Evolutionary conservation across 805 yeast species (phyloP).

Genomic region (Torulaspora microellipsoides): DNA sequence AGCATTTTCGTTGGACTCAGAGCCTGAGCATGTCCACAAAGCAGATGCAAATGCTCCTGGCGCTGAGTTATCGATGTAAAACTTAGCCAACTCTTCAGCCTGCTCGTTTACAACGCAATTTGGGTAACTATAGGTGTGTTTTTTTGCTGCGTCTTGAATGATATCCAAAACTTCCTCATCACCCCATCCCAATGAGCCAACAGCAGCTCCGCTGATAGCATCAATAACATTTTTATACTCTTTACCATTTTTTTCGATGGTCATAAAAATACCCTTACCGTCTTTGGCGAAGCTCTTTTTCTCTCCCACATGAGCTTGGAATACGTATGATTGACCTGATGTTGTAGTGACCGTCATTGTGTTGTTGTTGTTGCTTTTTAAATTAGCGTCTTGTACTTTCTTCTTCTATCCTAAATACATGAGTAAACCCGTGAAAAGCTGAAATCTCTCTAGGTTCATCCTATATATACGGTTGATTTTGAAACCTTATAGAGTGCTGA

Average conservation of each 20-base stretch:
- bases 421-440: no score
- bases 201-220: slow-evolving; percentile 53
- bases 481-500: no score
- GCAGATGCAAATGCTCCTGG: slow-evolving; percentile 39
- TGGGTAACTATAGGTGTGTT: slow-evolving; percentile 39
- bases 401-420: no score
- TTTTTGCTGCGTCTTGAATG: slow-evolving; percentile 37
- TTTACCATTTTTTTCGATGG: slow-evolving; percentile 40
- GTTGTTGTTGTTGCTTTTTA: background rate
- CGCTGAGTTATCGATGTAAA: slow-evolving; percentile 40
- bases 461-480: no score
- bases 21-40: slow-evolving; percentile 55
- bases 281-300: slow-evolving; percentile 39
- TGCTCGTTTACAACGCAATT: slow-evolving; percentile 33
- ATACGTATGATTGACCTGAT: slow-evolving; percentile 35
- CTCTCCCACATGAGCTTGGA: slow-evolving; percentile 41
- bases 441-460: no score
- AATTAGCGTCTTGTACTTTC: no score
- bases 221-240: slow-evolving; percentile 37
- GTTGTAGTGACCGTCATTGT: slow-evolving; percentile 10
- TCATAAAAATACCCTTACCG: slow-evolving; percentile 42
- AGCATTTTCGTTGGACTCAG: slow-evolving; percentile 66
- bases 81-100: slow-evolving; percentile 42
- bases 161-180: slow-evolving; percentile 37
- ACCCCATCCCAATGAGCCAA: slow-evolving; percentile 44